Conservation (phyloP, 345 rosid species). For the Capsella bursapastoris region DNA sequence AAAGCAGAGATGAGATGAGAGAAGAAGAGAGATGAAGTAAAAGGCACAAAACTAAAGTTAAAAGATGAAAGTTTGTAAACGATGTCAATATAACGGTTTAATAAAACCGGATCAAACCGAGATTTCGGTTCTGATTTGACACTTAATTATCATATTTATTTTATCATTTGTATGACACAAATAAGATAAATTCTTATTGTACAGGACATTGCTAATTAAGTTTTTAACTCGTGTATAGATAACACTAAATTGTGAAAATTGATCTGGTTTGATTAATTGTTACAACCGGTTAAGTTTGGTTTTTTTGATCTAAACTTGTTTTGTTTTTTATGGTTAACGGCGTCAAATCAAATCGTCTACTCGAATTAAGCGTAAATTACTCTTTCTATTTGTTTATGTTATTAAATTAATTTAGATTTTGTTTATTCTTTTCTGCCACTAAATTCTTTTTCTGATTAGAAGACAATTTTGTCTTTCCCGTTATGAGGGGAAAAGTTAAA, state of each 20-base stretch:
- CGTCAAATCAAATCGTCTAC: conserved; percentile 19
- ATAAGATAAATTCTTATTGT: neutral
- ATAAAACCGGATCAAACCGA: conserved; percentile 9
- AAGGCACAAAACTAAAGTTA: conserved; percentile 29
- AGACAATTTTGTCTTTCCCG: conserved; percentile 42
- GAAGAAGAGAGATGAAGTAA: conserved; percentile 46
- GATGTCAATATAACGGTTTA: conserved; percentile 33
- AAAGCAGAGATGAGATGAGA: conserved; percentile 35
- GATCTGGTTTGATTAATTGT: neutral
- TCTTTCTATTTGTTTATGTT: conserved; percentile 3
- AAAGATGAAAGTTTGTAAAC: neutral
- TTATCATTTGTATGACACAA: too few species aligned
- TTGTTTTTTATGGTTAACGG: conserved; percentile 2
- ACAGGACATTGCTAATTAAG: neutral
- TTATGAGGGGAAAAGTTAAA: conserved; percentile 40
- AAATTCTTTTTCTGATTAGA: conserved; percentile 22
- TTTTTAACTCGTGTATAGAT: neutral
- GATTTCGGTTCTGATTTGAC: conserved; percentile 20
- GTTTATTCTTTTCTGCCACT: neutral
- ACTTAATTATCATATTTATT: neutral
- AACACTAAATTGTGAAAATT: neutral
- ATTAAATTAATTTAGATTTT: conserved; percentile 21
- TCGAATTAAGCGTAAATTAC: conserved; percentile 29
- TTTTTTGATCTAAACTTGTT: neutral
- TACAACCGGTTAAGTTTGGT: conserved; percentile 14